These are phyloP conservation scores for Cryphonectria carpinicola DNA, from an alignment of 2,329 filamentous ascomycete species.

Conservation along the genomic window DNA sequence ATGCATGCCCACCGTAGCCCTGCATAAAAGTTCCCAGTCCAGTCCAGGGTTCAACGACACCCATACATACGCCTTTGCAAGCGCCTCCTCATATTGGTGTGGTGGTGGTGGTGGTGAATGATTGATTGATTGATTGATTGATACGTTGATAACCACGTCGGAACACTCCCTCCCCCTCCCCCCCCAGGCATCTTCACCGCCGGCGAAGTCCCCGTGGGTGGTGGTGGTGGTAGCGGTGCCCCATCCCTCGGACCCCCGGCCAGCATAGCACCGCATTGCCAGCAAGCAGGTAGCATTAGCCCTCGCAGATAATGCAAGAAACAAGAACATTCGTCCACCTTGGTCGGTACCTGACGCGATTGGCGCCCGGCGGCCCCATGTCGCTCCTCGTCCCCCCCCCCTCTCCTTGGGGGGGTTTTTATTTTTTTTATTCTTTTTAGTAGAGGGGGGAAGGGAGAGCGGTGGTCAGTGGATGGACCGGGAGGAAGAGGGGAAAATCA, in stretches of 20 bases:
- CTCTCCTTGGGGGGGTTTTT: background rate
- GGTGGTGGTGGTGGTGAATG: background rate
- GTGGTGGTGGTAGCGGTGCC: background rate
- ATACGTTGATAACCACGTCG: background rate
- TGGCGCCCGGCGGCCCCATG: background rate
- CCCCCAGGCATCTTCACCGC: background rate
- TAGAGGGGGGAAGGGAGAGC: background rate
- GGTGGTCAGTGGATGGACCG: background rate
- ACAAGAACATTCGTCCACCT: background rate
- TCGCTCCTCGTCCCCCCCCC: background rate
- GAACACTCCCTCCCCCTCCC: background rate
- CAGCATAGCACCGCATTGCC: background rate
- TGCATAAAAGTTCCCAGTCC: background rate
- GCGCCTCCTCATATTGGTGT: background rate
- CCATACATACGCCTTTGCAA: background rate
- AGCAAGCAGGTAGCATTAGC: conserved; percentile 1
- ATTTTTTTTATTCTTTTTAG: background rate
- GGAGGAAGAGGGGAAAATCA: background rate
- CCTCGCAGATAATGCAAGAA: conserved; percentile 4
- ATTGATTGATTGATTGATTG: background rate
- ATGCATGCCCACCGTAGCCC: background rate
- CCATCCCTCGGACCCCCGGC: conserved; percentile 1
- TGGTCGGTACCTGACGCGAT: background rate
- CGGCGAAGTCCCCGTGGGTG: conserved; percentile 1
- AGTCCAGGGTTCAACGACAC: background rate